These are phyloP conservation scores for Schizochytrium sp. DNA, from an alignment of 108 stramenopile genomes.

Conservation along the genomic window DNA sequence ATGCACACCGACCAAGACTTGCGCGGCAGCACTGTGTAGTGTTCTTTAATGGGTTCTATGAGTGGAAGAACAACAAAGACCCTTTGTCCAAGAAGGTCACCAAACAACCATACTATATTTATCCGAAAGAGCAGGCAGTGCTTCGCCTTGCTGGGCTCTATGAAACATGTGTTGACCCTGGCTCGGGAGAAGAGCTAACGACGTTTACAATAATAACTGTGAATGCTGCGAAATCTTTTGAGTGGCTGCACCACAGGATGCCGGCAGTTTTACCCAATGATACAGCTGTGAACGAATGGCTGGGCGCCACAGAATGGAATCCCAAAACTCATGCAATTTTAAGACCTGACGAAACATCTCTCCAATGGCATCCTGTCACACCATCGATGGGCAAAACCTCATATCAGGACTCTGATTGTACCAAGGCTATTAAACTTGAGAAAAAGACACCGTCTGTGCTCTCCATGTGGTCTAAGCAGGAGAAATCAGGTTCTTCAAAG, in stretches of 20 bases:
- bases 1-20: background rate
- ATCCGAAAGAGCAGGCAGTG: background rate
- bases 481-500: background rate
- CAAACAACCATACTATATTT: slow-evolving; percentile 46
- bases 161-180: slow-evolving; percentile 7
- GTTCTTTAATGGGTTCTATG: slow-evolving; percentile 54
- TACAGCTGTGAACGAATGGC: slow-evolving; percentile 32
- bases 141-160: slow-evolving; percentile 56
- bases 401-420: slow-evolving; percentile 13
- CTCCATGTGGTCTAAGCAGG: slow-evolving; percentile 20
- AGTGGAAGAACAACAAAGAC: slow-evolving; percentile 48
- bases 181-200: slow-evolving; percentile 21
- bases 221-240: background rate
- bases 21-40: slow-evolving; percentile 45
- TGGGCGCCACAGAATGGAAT: background rate
- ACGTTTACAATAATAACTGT: slow-evolving; percentile 43
- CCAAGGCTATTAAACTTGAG: background rate
- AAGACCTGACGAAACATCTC: background rate
- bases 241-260: slow-evolving; percentile 51
- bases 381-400: slow-evolving; percentile 4
- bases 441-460: background rate
- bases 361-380: slow-evolving; percentile 33
- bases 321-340: background rate
- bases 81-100: slow-evolving; percentile 13
- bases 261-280: slow-evolving; percentile 10